Evolutionary conservation across 2,329 filamentous ascomycete genomes (phyloP).

Genomic region (Hymenoscyphus scutula): DNA sequence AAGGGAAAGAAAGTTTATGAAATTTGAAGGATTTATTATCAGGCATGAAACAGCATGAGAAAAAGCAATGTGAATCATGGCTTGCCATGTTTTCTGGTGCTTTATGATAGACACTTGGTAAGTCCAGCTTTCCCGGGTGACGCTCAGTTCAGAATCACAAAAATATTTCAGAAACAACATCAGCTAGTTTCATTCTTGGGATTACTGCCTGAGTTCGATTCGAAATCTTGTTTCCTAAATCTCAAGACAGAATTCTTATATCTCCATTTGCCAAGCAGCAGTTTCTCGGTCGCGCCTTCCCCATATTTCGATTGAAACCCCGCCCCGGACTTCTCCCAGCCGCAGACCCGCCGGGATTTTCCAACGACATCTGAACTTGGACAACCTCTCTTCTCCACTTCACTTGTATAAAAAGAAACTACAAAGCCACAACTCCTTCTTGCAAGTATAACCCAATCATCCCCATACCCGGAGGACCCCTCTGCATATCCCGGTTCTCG

Average conservation of each 20-base stretch:
- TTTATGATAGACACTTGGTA: not conserved
- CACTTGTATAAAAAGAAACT: constrained; percentile 3
- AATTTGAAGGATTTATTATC: not conserved
- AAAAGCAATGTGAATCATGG: constrained; percentile 1
- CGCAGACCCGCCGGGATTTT: not conserved
- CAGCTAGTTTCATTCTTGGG: too few species aligned
- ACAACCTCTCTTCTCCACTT: not conserved
- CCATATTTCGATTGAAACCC: not conserved
- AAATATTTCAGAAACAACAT: not conserved
- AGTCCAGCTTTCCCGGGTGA: not conserved
- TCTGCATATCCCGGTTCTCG: not conserved
- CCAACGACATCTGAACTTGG: constrained; percentile 2
- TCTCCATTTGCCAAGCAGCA: too few species aligned
- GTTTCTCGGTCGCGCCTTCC: not conserved
- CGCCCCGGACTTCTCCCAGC: not conserved
- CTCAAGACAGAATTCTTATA: too few species aligned
- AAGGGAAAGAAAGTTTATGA: not conserved
- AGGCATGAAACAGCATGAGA: not conserved
- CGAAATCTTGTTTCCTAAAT: too few species aligned
- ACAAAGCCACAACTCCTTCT: not conserved
- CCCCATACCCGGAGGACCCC: not conserved
- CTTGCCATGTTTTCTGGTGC: not conserved
- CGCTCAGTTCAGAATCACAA: not conserved
- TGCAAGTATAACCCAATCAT: not conserved
- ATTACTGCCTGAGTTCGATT: too few species aligned